Percentiles rank a stretch among this genome's conserved stretches.
These are phyloP conservation scores for Wickerhamomyces sp. DNA, from an alignment of 1,139 yeast species.

Conservation along the genomic window DNA sequence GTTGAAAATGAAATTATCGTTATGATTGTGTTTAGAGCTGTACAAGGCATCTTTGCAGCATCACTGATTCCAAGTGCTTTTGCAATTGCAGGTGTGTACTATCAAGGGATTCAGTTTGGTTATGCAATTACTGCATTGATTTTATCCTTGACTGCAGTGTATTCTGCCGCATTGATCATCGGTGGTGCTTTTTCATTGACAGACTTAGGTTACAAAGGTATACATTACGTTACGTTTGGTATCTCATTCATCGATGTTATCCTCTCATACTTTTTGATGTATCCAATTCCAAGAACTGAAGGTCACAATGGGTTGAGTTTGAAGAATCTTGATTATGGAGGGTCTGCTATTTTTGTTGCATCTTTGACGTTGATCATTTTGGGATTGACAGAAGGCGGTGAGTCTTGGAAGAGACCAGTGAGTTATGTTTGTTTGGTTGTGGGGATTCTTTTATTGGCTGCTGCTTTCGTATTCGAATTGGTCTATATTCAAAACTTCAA, in stretches of 20 bases:
- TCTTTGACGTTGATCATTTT: slow-evolving; percentile 28
- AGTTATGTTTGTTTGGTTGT: slow-evolving; percentile 24
- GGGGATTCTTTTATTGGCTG: slow-evolving; percentile 12
- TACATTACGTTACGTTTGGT: slow-evolving; percentile 28
- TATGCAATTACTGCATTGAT: slow-evolving; percentile 24
- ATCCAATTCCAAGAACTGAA: slow-evolving; percentile 18
- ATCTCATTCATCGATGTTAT: slow-evolving; percentile 11
- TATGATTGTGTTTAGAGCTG: slow-evolving; percentile 31
- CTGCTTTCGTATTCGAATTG: slow-evolving; percentile 14
- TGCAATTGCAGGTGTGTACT: slow-evolving; percentile 29
- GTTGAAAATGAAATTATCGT: slow-evolving; percentile 25
- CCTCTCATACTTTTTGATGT: slow-evolving; percentile 14
- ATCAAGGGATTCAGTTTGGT: slow-evolving; percentile 21
- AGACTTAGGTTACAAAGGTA: slow-evolving; percentile 27
- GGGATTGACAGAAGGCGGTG: slow-evolving; percentile 33
- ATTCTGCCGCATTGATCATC: slow-evolving; percentile 29
- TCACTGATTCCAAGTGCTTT: slow-evolving; percentile 29
- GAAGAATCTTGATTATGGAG: slow-evolving; percentile 26
- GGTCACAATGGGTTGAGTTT: slow-evolving; percentile 11
- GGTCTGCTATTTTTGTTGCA: slow-evolving; percentile 23
- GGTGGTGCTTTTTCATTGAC: slow-evolving; percentile 34
- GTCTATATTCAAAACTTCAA: slow-evolving; percentile 9
- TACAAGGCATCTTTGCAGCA: slow-evolving; percentile 35
- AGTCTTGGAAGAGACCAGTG: slow-evolving; percentile 26
- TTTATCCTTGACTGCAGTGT: slow-evolving; percentile 23